Evolutionary conservation across 1,284 basidiomycete genomes (phyloP).

Genomic region (Ceratobasidium sp.): DNA sequence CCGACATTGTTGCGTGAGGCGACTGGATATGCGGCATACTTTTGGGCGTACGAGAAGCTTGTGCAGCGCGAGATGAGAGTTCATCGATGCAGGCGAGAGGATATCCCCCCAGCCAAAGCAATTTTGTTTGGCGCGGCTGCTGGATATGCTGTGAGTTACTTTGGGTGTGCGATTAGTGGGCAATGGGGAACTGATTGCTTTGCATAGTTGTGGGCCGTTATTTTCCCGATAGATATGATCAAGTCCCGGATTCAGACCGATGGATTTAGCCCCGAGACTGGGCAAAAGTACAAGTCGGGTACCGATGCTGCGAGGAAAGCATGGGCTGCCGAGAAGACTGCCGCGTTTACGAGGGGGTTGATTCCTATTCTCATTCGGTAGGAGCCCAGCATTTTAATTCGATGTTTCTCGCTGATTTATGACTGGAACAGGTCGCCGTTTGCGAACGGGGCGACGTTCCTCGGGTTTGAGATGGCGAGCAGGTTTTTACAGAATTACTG

Average conservation of each 20-base stretch:
- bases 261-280: conserved; percentile 73
- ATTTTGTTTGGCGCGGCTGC: conserved; percentile 87
- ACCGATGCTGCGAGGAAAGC: conserved; percentile 84
- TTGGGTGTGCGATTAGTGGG: no score
- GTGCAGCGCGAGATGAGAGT: conserved; percentile 82
- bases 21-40: conserved; percentile 86
- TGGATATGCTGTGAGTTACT: conserved; percentile 74
- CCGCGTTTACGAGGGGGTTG: conserved; percentile 91
- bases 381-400: conserved; percentile 43
- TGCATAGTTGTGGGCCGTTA: conserved; percentile 86
- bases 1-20: conserved; percentile 91
- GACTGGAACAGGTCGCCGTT: conserved; percentile 71
- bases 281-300: conserved; percentile 82
- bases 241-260: conserved; percentile 97
- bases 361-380: conserved; percentile 90
- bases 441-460: conserved; percentile 92
- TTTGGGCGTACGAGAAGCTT: conserved; percentile 91
- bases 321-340: conserved; percentile 80
- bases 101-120: conserved; percentile 78
- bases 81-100: conserved; percentile 73
- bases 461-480: conserved; percentile 89
- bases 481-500: conserved; percentile 48
- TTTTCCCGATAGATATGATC: conserved; percentile 94
- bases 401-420: conserved; percentile 43
- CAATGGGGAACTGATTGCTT: no score